Percentiles rank a stretch among this genome's conserved stretches.
Conservation (phyloP, 331 rosid genomes). For the Erythrophleum ivorense region DNA sequence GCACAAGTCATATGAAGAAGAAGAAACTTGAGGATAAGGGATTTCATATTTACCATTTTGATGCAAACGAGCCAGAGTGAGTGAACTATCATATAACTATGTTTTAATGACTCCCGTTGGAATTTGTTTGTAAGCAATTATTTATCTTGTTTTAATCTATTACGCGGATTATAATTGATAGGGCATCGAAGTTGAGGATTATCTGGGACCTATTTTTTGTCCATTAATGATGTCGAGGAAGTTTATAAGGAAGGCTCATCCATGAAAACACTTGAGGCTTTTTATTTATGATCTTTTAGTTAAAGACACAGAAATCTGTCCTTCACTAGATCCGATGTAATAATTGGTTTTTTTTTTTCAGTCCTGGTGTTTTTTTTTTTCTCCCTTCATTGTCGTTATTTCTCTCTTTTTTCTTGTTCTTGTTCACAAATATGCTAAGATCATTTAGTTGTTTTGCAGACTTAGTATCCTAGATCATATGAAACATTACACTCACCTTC, state of each 20-base stretch:
- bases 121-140: not conserved
- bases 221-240: not conserved
- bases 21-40: constrained; percentile 67
- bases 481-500: constrained; percentile 72
- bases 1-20: constrained; percentile 70
- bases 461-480: constrained; percentile 48
- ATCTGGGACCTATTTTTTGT: constrained; percentile 20
- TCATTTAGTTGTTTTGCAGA: constrained; percentile 49
- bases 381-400: not conserved
- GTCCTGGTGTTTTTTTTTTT: not conserved
- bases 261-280: constrained; percentile 4
- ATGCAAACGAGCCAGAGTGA: constrained; percentile 78
- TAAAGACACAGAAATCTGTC: not conserved
- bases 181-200: constrained; percentile 1
- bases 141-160: not conserved
- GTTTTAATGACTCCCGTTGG: not conserved
- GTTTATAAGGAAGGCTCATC: not conserved
- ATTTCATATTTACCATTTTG: constrained; percentile 66
- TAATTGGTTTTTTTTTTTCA: not conserved
- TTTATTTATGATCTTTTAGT: not conserved
- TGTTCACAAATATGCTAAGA: constrained; percentile 17
- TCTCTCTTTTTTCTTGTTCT: not conserved
- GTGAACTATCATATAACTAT: not conserved
- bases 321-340: too few relatives aligned
- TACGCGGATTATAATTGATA: not conserved